Evolutionary conservation across 164 flowering plant species (phyloP).

Genomic region (Taxillus chinensis): DNA sequence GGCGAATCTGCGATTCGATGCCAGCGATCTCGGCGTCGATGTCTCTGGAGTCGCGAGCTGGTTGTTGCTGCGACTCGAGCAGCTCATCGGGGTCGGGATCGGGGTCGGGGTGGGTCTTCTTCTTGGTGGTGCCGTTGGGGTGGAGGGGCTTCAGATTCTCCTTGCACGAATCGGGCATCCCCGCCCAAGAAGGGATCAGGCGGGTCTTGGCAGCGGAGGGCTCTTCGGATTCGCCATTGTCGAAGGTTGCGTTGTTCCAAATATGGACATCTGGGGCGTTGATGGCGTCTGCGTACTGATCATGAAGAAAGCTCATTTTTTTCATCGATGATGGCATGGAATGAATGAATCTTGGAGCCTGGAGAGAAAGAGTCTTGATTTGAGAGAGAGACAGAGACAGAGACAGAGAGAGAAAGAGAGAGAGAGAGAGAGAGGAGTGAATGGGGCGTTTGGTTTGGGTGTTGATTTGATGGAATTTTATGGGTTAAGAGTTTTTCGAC

Average conservation of each 20-base stretch:
- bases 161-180: constrained; percentile 31
- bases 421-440: constrained; percentile 3
- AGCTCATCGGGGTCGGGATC: constrained; percentile 10
- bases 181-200: constrained; percentile 19
- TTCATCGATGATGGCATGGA: constrained; percentile 5
- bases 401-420: background rate
- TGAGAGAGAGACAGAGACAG: background rate
- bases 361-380: background rate
- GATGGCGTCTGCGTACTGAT: constrained; percentile 34
- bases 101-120: constrained; percentile 18
- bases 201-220: constrained; percentile 8
- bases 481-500: constrained; percentile 31
- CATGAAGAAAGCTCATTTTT: constrained; percentile 27
- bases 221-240: constrained; percentile 34
- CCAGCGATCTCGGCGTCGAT: constrained; percentile 60
- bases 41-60: constrained; percentile 19
- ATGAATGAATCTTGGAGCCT: background rate
- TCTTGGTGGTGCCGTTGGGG: constrained; percentile 9
- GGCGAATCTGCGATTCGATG: constrained; percentile 50
- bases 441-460: background rate
- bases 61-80: constrained; percentile 3
- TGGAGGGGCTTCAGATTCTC: constrained; percentile 45
- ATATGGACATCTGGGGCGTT: constrained; percentile 45
- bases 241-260: constrained; percentile 71
- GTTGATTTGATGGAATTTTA: background rate